Evolutionary conservation across 2,329 filamentous ascomycete species (phyloP).

Genomic region (Geosmithia flava): DNA sequence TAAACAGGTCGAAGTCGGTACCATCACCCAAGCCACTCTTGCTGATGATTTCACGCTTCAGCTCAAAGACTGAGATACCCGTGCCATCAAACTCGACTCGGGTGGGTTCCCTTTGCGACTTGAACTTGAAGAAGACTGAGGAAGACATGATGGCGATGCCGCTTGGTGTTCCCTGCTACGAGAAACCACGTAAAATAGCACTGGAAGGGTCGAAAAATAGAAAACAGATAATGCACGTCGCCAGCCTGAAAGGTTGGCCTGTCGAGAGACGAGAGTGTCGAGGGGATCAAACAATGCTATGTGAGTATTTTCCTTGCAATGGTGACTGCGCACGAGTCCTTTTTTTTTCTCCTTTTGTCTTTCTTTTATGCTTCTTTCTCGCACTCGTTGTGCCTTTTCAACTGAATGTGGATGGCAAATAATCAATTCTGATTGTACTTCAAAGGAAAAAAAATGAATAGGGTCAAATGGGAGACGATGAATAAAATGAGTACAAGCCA

Average conservation of each 20-base stretch:
- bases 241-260: constrained; percentile 8
- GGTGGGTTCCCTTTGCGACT: constrained; percentile 91
- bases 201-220: neutral
- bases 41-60: constrained; percentile 97
- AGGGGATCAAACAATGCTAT: neutral
- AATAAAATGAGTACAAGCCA: constrained; percentile 24
- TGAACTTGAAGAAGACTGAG: constrained; percentile 99
- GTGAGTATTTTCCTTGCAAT: constrained; percentile 15
- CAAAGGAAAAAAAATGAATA: constrained; percentile 18
- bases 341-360: constrained; percentile 11
- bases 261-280: neutral
- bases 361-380: constrained; percentile 16
- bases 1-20: constrained; percentile 88
- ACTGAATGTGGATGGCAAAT: constrained; percentile 21
- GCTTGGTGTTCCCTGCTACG: neutral
- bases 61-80: constrained; percentile 93
- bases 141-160: constrained; percentile 58
- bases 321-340: neutral
- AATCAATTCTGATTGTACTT: constrained; percentile 42
- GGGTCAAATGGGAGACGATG: constrained; percentile 13
- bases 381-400: constrained; percentile 23
- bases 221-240: neutral
- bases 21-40: constrained; percentile 91
- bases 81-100: constrained; percentile 95
- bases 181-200: neutral